Conservation (phyloP, 352 stramenopile species). For the Pythium pyrilobum region DNA sequence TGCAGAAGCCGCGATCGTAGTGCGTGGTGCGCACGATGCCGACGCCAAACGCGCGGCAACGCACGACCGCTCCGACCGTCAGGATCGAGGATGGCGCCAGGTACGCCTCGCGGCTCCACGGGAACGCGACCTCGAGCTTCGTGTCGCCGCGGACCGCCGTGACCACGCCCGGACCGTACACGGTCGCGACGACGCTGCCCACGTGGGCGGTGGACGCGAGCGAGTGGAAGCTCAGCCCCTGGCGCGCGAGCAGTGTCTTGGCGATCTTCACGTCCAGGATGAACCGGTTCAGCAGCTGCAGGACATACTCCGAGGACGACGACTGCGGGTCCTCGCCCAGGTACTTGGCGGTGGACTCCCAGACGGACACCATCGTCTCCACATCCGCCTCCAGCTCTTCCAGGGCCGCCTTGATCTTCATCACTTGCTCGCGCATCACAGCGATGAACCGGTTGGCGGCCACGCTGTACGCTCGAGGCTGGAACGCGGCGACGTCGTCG, state of each 20-base stretch:
- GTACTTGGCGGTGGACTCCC: constrained; percentile 63
- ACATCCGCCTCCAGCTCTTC: constrained; percentile 66
- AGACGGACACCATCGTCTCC: constrained; percentile 49
- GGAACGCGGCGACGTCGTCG: constrained; percentile 17
- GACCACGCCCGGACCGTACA: constrained; percentile 54
- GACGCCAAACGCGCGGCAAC: constrained; percentile 42
- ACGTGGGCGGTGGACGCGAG: constrained; percentile 22
- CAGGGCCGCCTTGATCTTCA: constrained; percentile 45
- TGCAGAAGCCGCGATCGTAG: constrained; percentile 52
- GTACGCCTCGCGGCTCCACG: constrained; percentile 60
- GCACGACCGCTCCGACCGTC: constrained; percentile 37
- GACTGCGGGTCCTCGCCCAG: constrained; percentile 50
- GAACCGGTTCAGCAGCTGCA: constrained; percentile 66
- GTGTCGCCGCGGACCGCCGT: constrained; percentile 52
- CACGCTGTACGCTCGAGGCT: constrained; percentile 42
- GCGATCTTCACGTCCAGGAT: constrained; percentile 72
- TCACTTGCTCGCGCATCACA: constrained; percentile 38
- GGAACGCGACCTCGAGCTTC: constrained; percentile 62
- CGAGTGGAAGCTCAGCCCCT: constrained; percentile 40
- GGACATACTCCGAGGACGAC: constrained; percentile 68
- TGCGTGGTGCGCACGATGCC: constrained; percentile 58
- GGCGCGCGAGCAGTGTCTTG: constrained; percentile 51
- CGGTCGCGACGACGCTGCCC: constrained; percentile 57
- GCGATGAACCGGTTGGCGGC: constrained; percentile 48
- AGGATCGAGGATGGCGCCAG: constrained; percentile 48